Conservation (phyloP, 2,329 filamentous ascomycete species). For the Talaromyces albobiverticillius region DNA sequence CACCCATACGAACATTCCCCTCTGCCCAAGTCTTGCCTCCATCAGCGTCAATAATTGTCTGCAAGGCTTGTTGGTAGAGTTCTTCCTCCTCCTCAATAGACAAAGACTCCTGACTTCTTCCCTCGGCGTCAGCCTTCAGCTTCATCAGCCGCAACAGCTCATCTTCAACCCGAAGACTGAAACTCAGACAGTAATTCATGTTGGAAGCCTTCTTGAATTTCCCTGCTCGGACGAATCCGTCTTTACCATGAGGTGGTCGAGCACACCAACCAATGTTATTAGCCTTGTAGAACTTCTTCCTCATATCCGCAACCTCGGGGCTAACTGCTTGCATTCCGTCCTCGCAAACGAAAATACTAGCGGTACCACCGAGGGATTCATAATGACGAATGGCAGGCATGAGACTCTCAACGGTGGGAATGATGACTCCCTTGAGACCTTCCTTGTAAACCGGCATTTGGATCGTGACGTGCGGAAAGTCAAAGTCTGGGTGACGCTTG, state of each 20-base stretch:
- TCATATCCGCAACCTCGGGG: constrained; percentile 41
- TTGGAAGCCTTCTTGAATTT: constrained; percentile 74
- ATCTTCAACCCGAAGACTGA: constrained; percentile 62
- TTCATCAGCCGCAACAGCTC: constrained; percentile 46
- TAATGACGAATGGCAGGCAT: constrained; percentile 60
- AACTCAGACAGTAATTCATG: constrained; percentile 68
- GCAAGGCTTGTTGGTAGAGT: constrained; percentile 27
- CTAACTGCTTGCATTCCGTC: constrained; percentile 38
- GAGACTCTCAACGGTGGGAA: constrained; percentile 55
- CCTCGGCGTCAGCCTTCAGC: constrained; percentile 17
- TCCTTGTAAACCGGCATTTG: constrained; percentile 90
- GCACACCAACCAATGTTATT: constrained; percentile 52
- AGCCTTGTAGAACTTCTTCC: constrained; percentile 50
- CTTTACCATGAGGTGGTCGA: constrained; percentile 41
- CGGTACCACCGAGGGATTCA: constrained; percentile 48
- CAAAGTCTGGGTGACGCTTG: constrained; percentile 11
- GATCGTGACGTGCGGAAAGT: constrained; percentile 57
- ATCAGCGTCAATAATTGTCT: constrained; percentile 51
- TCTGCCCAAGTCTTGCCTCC: constrained; percentile 54
- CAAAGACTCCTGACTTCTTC: constrained; percentile 10
- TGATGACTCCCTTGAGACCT: constrained; percentile 68
- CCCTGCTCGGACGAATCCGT: constrained; percentile 53
- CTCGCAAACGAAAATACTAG: constrained; percentile 38
- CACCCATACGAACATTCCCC: constrained; percentile 80
- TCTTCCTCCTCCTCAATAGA: constrained; percentile 42